Evolutionary conservation across 805 yeast species (phyloP), one percentile per base, ranked within the genome.

Genomic region (Kuraishia capsulata): DNA sequence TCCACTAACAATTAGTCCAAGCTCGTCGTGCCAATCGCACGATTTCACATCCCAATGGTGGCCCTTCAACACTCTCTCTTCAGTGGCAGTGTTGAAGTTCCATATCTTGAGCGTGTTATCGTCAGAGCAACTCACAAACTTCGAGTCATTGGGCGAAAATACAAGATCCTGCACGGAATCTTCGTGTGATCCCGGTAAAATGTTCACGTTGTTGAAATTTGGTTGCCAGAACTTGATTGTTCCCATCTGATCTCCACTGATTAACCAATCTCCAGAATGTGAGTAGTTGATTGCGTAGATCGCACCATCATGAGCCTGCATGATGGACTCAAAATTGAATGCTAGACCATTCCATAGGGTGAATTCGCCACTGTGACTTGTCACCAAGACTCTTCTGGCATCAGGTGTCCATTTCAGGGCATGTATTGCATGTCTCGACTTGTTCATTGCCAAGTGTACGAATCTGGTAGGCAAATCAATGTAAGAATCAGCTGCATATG

Each of bases 11-110:
- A 92, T 71, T 20, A 92, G 67, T 0, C 97, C 96, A 59, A 86
- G 63, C 10, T 71, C 68, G 4, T 95, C 85, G 59, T 92, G 99
- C 99, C 99, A 92, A 58, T 92, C 97, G 39, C 94, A 85, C 39
- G 89, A 78, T 55, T 92, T 92, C 18, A 92, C 97, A 60, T 92
- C 99, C 99, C 99, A 92, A 56, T 94, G 96, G 61, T 92, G 99
- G 2, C 97, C 97, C 19, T 78, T 71, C 39, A 92, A 65, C 0
- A 76, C 68, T 35, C 84, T 63, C 54, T 92, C 99, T 48, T 86
- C 92, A 42, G 72, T 65, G 28, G 92, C 92, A 52, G 82, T 85
- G 53, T 85, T 81, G 61, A 92, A 92, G 60, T 89, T 86, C 97
- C 97, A 92, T 29, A 92, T 80, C 55, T 92, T 94, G 43, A 90